These are phyloP conservation scores for Amanita exitialis DNA, from an alignment of 768 basidiomycete genomes.

Conservation along the genomic window DNA sequence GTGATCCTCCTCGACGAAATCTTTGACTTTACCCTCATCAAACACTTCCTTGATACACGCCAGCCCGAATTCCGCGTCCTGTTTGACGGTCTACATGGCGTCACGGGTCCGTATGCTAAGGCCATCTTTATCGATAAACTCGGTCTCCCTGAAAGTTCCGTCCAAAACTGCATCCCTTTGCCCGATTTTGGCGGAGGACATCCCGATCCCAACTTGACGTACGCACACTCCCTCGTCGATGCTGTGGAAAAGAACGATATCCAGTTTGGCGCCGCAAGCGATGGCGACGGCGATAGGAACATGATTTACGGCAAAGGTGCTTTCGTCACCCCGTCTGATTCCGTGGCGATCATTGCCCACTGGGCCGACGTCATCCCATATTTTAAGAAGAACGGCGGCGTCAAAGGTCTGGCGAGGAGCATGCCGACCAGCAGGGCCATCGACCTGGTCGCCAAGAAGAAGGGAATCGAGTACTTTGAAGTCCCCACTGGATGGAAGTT, in stretches of 20 bases:
- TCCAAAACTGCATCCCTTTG: constrained; percentile 86
- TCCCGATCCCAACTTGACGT: constrained; percentile 97
- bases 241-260: constrained; percentile 81
- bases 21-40: constrained; percentile 93
- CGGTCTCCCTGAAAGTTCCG: constrained; percentile 65
- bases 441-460: constrained; percentile 90
- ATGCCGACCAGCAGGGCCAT: constrained; percentile 99
- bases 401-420: constrained; percentile 91
- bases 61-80: constrained; percentile 68
- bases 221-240: constrained; percentile 90
- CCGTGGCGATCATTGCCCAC: constrained; percentile 97
- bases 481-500: constrained; percentile 99
- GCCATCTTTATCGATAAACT: constrained; percentile 81
- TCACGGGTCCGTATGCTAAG: constrained; percentile 92
- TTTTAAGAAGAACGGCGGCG: constrained; percentile 78
- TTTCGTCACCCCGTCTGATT: constrained; percentile 96
- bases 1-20: constrained; percentile 73
- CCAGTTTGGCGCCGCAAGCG: constrained; percentile 90
- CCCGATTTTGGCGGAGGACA: constrained; percentile 98
- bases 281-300: constrained; percentile 97
- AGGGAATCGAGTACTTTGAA: constrained; percentile 88
- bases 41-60: constrained; percentile 71
- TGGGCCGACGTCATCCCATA: constrained; percentile 91
- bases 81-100: constrained; percentile 94
- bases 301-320: constrained; percentile 99